These are phyloP conservation scores for Myrmaecium sp. DNA, from an alignment of 2,329 filamentous ascomycete genomes.

Conservation along the genomic window DNA sequence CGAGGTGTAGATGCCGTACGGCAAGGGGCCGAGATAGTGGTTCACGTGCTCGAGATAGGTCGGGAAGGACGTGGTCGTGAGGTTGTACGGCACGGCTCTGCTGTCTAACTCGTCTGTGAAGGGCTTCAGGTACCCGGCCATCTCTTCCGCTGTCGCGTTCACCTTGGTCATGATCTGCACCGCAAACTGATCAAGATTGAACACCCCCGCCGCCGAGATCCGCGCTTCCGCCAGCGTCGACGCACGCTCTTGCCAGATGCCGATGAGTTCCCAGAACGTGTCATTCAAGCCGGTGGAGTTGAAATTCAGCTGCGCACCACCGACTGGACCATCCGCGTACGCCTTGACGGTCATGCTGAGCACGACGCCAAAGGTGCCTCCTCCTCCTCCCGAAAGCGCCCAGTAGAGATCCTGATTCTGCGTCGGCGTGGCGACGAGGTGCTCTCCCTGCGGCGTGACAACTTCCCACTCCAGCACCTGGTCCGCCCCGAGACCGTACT, in stretches of 20 bases:
- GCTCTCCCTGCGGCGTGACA: constrained; percentile 14
- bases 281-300: neutral
- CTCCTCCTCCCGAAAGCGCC: constrained; percentile 17
- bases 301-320: constrained; percentile 10
- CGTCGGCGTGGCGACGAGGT: constrained; percentile 12
- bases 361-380: constrained; percentile 15
- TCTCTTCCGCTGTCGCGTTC: constrained; percentile 5
- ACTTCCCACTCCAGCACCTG: constrained; percentile 16
- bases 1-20: constrained; percentile 6
- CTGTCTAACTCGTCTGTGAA: constrained; percentile 9
- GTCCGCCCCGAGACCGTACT: constrained; percentile 14
- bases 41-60: constrained; percentile 12
- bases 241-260: too few species aligned
- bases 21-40: constrained; percentile 12
- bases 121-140: constrained; percentile 8
- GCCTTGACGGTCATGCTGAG: constrained; percentile 14
- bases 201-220: too few species aligned
- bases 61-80: constrained; percentile 9
- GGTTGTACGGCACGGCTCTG: constrained; percentile 8
- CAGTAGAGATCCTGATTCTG: constrained; percentile 19
- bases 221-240: too few species aligned
- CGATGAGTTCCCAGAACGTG: too few species aligned
- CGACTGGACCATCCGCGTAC: constrained; percentile 8
- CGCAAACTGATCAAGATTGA: too few species aligned
- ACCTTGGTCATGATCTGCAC: too few species aligned